These are phyloP conservation scores for Ophiosphaerella herpotricha DNA, from an alignment of 2,329 filamentous ascomycete species.

Conservation along the genomic window DNA sequence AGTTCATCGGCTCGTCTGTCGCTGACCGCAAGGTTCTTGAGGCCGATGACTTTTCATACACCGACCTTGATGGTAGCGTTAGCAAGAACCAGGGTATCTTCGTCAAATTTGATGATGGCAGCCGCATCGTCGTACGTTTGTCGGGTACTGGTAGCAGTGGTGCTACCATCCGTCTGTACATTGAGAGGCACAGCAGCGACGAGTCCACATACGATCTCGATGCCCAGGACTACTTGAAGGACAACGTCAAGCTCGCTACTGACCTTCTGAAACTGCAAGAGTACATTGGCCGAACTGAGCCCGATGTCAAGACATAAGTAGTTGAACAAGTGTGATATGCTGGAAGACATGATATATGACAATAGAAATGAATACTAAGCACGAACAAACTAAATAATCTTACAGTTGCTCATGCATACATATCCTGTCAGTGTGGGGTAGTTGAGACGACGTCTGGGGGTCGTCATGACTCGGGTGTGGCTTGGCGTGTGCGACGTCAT, in stretches of 20 bases:
- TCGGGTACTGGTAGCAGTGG: slow-evolving; percentile 95
- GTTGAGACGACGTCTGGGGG: not conserved
- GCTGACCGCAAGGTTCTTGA: slow-evolving; percentile 82
- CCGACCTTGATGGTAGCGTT: slow-evolving; percentile 95
- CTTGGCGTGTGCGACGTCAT: slow-evolving; percentile 24
- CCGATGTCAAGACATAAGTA: slow-evolving; percentile 89
- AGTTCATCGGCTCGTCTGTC: slow-evolving; percentile 84
- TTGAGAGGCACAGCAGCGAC: slow-evolving; percentile 92
- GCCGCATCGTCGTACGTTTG: slow-evolving; percentile 90
- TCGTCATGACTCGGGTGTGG: slow-evolving; percentile 17
- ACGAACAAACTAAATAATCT: not conserved
- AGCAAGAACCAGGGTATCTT: slow-evolving; percentile 96
- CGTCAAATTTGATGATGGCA: slow-evolving; percentile 91
- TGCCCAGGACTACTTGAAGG: slow-evolving; percentile 91
- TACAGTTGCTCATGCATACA: too few species aligned
- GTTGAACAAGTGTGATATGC: too few species aligned
- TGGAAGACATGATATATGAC: slow-evolving; percentile 13
- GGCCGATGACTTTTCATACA: slow-evolving; percentile 97
- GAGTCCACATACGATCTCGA: slow-evolving; percentile 76
- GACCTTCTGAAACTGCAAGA: slow-evolving; percentile 90
- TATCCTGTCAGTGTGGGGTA: too few species aligned
- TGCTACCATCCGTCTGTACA: slow-evolving; percentile 94
- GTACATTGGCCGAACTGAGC: slow-evolving; percentile 87
- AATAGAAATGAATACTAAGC: not conserved
- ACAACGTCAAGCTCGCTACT: slow-evolving; percentile 83